Conservation (phyloP, 306 rosid genomes). For the Fragaria ananassa region DNA sequence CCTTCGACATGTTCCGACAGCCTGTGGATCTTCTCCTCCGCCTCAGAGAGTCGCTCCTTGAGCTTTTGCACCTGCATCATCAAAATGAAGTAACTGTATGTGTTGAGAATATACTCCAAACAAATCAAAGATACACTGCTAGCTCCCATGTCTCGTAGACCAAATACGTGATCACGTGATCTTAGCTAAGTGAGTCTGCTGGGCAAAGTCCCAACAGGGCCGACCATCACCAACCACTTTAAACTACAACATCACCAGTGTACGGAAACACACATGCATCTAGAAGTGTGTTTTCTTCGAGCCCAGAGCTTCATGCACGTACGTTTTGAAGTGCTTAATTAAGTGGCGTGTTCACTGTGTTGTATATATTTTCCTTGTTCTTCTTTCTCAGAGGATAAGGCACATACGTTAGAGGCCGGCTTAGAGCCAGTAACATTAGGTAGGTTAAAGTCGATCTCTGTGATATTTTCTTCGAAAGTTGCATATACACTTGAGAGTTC, state of each 20-base stretch:
- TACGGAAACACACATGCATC: constrained; percentile 38
- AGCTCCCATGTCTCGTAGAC: not conserved
- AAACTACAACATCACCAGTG: constrained; percentile 28
- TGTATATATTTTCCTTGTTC: constrained; percentile 2
- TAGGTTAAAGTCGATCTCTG: not conserved
- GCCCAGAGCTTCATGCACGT: constrained; percentile 56
- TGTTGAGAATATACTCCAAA: not conserved
- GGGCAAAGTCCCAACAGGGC: constrained; percentile 38
- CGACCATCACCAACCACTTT: constrained; percentile 29
- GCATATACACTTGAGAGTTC: not conserved
- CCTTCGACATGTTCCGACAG: constrained; percentile 35
- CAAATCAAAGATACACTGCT: too few relatives aligned
- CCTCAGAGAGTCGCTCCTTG: constrained; percentile 51
- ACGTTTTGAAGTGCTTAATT: constrained; percentile 27
- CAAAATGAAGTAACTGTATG: not conserved
- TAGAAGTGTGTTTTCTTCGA: constrained; percentile 39
- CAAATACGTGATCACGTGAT: constrained; percentile 34
- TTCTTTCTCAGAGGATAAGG: constrained; percentile 1
- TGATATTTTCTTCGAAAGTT: not conserved
- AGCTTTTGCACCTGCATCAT: constrained; percentile 53
- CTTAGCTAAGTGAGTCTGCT: constrained; percentile 34
- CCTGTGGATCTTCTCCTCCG: constrained; percentile 62
- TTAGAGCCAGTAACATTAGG: not conserved
- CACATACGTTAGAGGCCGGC: not conserved
- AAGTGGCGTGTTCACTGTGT: constrained; percentile 29